Base-by-base conservation (phyloP, 1,284 basidiomycete species). In the Ustilago hordei region DNA sequence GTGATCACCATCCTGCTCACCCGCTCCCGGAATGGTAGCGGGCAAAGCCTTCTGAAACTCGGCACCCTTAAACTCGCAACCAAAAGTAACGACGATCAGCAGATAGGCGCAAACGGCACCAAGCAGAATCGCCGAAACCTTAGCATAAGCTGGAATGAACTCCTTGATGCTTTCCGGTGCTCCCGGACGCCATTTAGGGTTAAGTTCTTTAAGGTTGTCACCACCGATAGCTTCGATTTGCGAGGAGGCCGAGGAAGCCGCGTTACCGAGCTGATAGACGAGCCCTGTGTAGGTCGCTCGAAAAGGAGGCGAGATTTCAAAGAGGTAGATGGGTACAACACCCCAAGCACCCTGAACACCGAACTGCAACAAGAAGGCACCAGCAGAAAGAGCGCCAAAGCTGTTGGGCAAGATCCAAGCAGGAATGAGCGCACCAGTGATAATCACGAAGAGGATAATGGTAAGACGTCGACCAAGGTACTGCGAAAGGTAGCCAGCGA, bases 211-310 rank as follows among this genome's bases (percentile, higher is more conserved):
- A 34, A 83, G 65, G 55, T 81, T 73, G 19, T 87, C 83, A 3
- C 89, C 89, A 0, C 88, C 88, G 88, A 91, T 91, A 2, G 95
- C 91, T 89, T 98, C 95, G 79, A 98, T 96, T 85, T 97, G 94
- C 0, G 94, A 91, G 4, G 93, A 92, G 0, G 94, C 93, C 0
- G 92, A 91, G 0, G 93, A 94, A 8, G 95, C 91, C 92, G 96
- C 96, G 80, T 87, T 88, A 65, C 87, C 87, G 45, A 86, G 76
- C 66, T 97, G 95, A 87, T 96, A 98, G 0, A 93, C 92, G 0
- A 96, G 90, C 76, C 95, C 95, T 23, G 93, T 92, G 89, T 96
- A 98, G 0, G 93, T 93, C 8, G 95, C 94, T 61, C 95, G 90
- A 90, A 97, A 98, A 0, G 95, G 91, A 0, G 95, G 94, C 0